A percentile compares a stretch with the other conserved stretches of the same genome.
Evolutionary conservation across 108 stramenopile genomes (phyloP).

Genomic region (Nitzschia inconspicua): DNA sequence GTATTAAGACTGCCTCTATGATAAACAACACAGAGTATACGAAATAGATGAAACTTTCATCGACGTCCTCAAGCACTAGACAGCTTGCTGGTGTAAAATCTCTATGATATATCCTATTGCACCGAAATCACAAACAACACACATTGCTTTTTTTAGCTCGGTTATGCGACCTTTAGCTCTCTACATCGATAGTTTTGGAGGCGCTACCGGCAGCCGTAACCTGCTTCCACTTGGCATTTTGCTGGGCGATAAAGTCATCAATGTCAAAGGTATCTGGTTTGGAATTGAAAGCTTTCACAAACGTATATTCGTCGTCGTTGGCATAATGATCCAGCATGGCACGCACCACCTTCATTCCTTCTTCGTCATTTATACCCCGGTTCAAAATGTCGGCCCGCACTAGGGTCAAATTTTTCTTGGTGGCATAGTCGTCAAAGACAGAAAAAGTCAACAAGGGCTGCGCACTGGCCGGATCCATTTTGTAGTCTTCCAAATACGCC

Average conservation of each 20-base stretch:
- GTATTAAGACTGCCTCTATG: no score
- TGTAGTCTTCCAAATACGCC: constrained; percentile 83
- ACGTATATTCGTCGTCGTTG: constrained; percentile 47
- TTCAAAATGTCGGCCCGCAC: constrained; percentile 79
- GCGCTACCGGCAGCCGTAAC: neutral
- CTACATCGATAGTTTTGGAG: constrained; percentile 8
- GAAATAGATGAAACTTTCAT: no score
- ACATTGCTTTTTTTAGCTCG: neutral
- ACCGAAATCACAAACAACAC: constrained; percentile 6
- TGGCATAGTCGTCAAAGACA: constrained; percentile 74
- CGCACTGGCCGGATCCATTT: constrained; percentile 75
- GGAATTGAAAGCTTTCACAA: constrained; percentile 71
- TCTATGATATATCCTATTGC: constrained; percentile 16
- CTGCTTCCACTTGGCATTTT: constrained; percentile 57
- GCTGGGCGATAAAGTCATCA: constrained; percentile 59
- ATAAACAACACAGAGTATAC: no score
- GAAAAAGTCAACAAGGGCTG: constrained; percentile 76
- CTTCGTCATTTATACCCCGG: constrained; percentile 64
- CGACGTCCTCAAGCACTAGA: no score
- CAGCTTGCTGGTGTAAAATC: no score
- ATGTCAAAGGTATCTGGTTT: constrained; percentile 70
- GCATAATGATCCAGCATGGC: constrained; percentile 54
- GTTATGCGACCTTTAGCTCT: constrained; percentile 8
- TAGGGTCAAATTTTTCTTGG: constrained; percentile 51
- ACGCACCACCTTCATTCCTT: constrained; percentile 58